These are phyloP conservation scores for Termitomyces sp. DNA, from an alignment of 768 basidiomycete genomes.

Conservation along the genomic window DNA sequence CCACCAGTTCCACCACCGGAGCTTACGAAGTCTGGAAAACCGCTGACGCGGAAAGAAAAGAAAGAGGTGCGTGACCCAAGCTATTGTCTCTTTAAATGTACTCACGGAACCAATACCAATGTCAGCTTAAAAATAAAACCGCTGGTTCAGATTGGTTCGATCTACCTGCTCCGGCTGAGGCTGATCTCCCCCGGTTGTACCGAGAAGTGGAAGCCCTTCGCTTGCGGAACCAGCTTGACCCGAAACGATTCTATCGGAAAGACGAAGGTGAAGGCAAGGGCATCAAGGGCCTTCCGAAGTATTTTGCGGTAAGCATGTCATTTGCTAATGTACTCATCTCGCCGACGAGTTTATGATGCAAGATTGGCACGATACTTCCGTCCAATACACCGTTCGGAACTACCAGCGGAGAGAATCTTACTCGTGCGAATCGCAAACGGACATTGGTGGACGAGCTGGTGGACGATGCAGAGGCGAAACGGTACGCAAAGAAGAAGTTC, in stretches of 20 bases:
- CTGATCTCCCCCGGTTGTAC: conserved; percentile 73
- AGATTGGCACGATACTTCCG: conserved; percentile 81
- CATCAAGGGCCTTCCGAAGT: conserved; percentile 80
- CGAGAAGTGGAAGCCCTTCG: conserved; percentile 88
- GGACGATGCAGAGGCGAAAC: conserved; percentile 80
- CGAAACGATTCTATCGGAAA: conserved; percentile 88
- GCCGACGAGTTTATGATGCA: conserved; percentile 6
- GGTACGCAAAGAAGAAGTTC: conserved; percentile 92
- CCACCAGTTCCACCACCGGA: conserved; percentile 63
- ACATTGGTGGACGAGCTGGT: conserved; percentile 87
- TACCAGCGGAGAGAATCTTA: conserved; percentile 66
- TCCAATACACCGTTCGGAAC: conserved; percentile 71
- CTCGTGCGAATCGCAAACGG: conserved; percentile 67
- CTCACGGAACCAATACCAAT: conserved; percentile 1
- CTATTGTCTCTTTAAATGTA: background rate
- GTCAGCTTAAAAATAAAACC: conserved; percentile 65
- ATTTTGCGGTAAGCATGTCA: conserved; percentile 70
- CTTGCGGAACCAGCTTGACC: conserved; percentile 84
- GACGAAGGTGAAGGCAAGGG: conserved; percentile 85
- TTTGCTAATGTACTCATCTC: conserved; percentile 1
- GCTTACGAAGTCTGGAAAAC: conserved; percentile 57
- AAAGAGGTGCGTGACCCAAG: conserved; percentile 50
- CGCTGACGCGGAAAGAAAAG: conserved; percentile 67
- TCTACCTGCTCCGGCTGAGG: conserved; percentile 76
- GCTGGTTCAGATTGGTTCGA: conserved; percentile 87